Conservation (phyloP, 106 monocot genomes). For the Alisma plantagoaquatica region DNA sequence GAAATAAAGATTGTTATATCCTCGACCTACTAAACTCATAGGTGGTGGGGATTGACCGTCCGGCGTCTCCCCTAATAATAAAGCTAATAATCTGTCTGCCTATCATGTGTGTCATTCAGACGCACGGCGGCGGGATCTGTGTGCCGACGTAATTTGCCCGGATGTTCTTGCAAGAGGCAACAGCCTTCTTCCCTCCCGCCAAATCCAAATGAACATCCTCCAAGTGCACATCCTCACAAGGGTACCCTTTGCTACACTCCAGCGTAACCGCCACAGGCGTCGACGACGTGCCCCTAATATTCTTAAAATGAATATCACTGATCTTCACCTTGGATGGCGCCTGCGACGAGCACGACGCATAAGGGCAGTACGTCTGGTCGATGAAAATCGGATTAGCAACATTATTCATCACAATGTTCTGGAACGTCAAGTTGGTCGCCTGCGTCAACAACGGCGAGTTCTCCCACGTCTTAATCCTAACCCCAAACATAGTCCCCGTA, state of each 20-base stretch:
- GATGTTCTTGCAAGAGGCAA: background rate
- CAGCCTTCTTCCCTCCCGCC: background rate
- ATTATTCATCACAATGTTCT: constrained; percentile 46
- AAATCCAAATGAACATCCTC: constrained; percentile 1
- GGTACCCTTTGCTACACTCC: constrained; percentile 36
- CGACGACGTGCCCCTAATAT: constrained; percentile 41
- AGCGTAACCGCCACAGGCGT: constrained; percentile 37
- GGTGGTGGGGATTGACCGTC: too few species aligned
- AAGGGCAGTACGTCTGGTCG: constrained; percentile 31
- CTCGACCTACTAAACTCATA: too few species aligned
- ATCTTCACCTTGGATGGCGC: constrained; percentile 43
- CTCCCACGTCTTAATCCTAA: constrained; percentile 70
- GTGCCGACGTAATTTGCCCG: background rate
- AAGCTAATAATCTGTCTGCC: too few species aligned
- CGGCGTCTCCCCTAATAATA: too few species aligned
- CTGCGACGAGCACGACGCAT: constrained; percentile 24
- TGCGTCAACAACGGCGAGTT: constrained; percentile 15
- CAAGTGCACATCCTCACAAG: constrained; percentile 35
- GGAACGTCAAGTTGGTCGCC: constrained; percentile 46
- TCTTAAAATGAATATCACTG: constrained; percentile 40
- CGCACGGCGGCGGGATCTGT: background rate
- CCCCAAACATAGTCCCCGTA: constrained; percentile 29
- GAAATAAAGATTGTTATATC: too few species aligned
- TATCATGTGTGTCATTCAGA: background rate
- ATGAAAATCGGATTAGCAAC: constrained; percentile 36